Evolutionary conservation across 768 basidiomycete species (phyloP), one percentile per base, ranked within the genome.

Genomic region (Leccinum barrowsii): DNA sequence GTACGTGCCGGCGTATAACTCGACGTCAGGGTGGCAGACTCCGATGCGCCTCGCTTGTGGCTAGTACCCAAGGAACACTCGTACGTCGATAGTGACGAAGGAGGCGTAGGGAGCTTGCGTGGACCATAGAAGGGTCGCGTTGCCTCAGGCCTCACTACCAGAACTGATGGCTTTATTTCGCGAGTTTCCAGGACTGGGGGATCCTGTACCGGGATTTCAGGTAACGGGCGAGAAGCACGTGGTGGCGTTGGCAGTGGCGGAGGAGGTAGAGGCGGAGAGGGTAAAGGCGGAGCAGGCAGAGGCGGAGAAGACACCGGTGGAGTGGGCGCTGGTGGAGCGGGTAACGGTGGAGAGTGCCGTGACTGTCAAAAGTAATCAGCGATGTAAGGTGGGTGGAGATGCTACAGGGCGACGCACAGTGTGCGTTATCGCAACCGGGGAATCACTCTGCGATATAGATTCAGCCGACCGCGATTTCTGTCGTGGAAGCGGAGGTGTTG

Each of bases 401-500:
- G 59, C 42, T 19, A 11, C 2, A 12, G 42, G 42, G 5, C 28
- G 57, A 64, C 63, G 58, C 65, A 63, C 73, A 56, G 40, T 70
- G 26, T 68, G 65, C 42, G 65, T 67, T 63, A 59, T 59, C 58
- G 62, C 66, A 53, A 63, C 67, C 44, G 65, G 71, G 56, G 63
- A 77, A 19, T 74, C 67, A 60, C 50, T 67, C 70, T 64, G 79
- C 70, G 66, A 66, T 49, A 57, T 0, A 32, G 64, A 63, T 40
- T 70, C 71, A 13, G 55, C 50, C n/a, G 67, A 69, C 50, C 69
- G 72, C 30, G 67, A 72, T 65, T 73, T 75, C 63, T 74, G 75
- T 48, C 73, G 70, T 34, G 75, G 77, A 24, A 83, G 69, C 26
- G 83, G 83, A 3, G 83, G 83, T 1, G 83, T 85, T 5, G 83